Percentiles rank a stretch among this genome's conserved stretches.
These are phyloP conservation scores for Apiospora sp. DNA, from an alignment of 2,329 filamentous ascomycete genomes.

Conservation along the genomic window DNA sequence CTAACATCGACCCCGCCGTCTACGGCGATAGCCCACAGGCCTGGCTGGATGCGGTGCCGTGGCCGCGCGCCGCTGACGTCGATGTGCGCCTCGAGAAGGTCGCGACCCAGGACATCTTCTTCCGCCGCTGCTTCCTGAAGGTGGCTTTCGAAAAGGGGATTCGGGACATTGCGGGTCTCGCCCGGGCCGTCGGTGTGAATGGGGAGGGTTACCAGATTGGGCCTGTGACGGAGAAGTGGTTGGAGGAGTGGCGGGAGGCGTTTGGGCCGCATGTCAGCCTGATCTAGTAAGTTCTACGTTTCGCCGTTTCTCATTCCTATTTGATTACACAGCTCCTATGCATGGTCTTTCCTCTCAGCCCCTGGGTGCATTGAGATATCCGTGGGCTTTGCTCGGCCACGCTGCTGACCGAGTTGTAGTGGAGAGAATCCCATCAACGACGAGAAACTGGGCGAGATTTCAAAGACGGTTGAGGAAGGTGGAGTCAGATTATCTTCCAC, in stretches of 20 bases:
- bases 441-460: constrained; percentile 33
- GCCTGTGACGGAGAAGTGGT: constrained; percentile 31
- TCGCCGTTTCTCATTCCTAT: not conserved
- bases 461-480: constrained; percentile 34
- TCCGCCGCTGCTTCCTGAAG: constrained; percentile 40
- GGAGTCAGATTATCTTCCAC: constrained; percentile 31
- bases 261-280: constrained; percentile 45
- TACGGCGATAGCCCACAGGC: constrained; percentile 38
- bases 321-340: too few species aligned
- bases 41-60: constrained; percentile 40
- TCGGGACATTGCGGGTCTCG: constrained; percentile 34
- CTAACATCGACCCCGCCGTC: constrained; percentile 34
- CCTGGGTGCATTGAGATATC: too few species aligned
- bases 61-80: constrained; percentile 28
- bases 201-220: constrained; percentile 35
- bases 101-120: constrained; percentile 39
- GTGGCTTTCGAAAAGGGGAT: constrained; percentile 31
- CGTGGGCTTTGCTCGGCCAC: too few species aligned
- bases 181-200: constrained; percentile 37
- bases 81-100: constrained; percentile 35
- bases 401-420: constrained; percentile 31
- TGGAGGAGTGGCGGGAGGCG: constrained; percentile 37
- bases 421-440: constrained; percentile 38
- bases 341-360: too few species aligned
- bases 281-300: constrained; percentile 41